Conservation (phyloP, 2,329 filamentous ascomycete genomes). For the Colletotrichum kahawae region DNA sequence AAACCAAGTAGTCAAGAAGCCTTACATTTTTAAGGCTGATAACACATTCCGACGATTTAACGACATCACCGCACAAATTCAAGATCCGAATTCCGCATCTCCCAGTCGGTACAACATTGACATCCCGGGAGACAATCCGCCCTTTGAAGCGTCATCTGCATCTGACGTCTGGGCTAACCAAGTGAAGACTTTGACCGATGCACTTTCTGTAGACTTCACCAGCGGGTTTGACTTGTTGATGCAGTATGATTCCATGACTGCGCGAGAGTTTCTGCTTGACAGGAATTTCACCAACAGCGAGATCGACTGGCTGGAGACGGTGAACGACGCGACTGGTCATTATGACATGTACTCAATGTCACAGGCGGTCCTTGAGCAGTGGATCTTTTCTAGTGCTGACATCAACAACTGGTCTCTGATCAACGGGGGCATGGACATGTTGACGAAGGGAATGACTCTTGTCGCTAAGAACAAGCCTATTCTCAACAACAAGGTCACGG, state of each 20-base stretch:
- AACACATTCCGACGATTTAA: conserved; percentile 27
- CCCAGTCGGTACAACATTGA: conserved; percentile 16
- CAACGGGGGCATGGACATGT: conserved; percentile 33
- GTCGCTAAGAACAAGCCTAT: conserved; percentile 26
- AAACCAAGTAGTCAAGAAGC: conserved; percentile 22
- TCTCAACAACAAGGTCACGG: conserved; percentile 25
- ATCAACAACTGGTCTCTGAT: conserved; percentile 33
- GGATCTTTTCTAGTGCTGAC: conserved; percentile 28
- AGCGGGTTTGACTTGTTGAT: conserved; percentile 25
- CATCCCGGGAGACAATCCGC: conserved; percentile 19
- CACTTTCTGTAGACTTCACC: conserved; percentile 21
- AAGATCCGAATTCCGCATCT: conserved; percentile 6
- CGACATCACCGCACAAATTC: conserved; percentile 8
- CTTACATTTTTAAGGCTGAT: conserved; percentile 24
- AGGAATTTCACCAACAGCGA: conserved; percentile 32
- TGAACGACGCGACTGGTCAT: conserved; percentile 28
- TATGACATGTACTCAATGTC: conserved; percentile 27
- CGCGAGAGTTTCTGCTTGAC: conserved; percentile 26
- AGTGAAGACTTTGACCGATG: conserved; percentile 9
- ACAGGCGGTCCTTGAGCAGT: conserved; percentile 26
- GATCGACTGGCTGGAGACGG: conserved; percentile 33
- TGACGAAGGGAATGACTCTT: conserved; percentile 32
- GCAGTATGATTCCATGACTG: conserved; percentile 25
- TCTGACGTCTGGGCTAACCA: conserved; percentile 5
- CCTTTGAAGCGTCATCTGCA: conserved; percentile 17